Base-by-base conservation (phyloP, 345 rosid genomes). In the Salix koriyanagi region DNA sequence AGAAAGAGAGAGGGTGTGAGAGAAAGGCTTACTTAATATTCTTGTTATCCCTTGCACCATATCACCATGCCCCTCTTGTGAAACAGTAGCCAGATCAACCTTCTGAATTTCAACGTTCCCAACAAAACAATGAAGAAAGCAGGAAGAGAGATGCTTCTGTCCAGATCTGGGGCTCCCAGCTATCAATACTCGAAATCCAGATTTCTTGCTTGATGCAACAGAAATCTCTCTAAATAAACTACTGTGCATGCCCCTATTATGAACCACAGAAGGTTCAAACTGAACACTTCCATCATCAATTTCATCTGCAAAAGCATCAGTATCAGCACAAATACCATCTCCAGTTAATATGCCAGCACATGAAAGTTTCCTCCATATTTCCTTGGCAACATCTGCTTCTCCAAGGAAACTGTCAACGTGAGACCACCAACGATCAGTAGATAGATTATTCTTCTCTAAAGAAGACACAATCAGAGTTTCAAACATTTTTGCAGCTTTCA, bases 1-100 rank as follows among this genome's bases (percentile, higher is more conserved):
- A 10, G 62, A 8, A 15, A 44, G 70, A 54, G 26, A 62, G 73
- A 66, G 15, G 76, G 80, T 64, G 65, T 58, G 60, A 44, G 66
- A 66, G 75, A 34, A 52, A 46, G 28, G 82, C 93, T 65, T 96
- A 96, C 99, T 91, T 83, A 96, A 79, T 75, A 96, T 85, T 84
- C 76, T 90, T 32, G 96, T 85, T 69, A 96, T 72, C 80, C 99
- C 99, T 67, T 88, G 94, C 86, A 88, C 88, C 81, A 90, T 80
- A 88, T 96, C 94, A 76, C 96, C 98, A 75, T 86, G 91, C 54
- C 97, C 99, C 83, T 93, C 99, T 86, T 89, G 98, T 68, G 94
- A 91, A 82, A 89, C 85, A 54, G 96, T 93, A 50, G 99, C 98
- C 70, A 93, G 75, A 85, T 96, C 99, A 76, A 96, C 86, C 86